These are phyloP conservation scores for Priceomyces fermenticarens DNA, from an alignment of 805 yeast genomes.

Conservation along the genomic window DNA sequence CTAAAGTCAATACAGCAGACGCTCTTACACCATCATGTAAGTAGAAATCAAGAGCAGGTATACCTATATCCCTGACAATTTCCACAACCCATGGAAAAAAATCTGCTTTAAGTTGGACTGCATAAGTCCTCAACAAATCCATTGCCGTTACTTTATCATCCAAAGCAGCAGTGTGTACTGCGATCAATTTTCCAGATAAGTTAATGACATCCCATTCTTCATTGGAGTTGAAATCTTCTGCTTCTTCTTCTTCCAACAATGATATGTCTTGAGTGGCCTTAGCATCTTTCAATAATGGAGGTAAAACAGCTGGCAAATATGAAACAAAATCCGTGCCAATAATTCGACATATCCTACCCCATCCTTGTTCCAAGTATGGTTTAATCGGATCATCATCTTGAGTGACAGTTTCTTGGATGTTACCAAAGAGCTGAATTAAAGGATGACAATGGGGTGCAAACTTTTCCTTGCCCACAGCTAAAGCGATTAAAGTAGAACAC, in stretches of 20 bases:
- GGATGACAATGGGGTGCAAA: conserved; percentile 74
- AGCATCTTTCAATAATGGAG: conserved; percentile 84
- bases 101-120: conserved; percentile 75
- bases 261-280: conserved; percentile 88
- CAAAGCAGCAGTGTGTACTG: conserved; percentile 89
- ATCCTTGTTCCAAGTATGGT: conserved; percentile 85
- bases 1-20: conserved; percentile 81
- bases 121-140: conserved; percentile 81
- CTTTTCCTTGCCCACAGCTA: conserved; percentile 91
- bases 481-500: conserved; percentile 90
- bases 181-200: conserved; percentile 86
- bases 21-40: conserved; percentile 93
- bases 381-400: conserved; percentile 86
- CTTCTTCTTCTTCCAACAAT: conserved; percentile 83
- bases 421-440: conserved; percentile 66
- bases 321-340: conserved; percentile 86
- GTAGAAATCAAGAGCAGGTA: conserved; percentile 88
- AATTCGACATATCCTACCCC: conserved; percentile 90
- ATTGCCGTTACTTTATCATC: conserved; percentile 94
- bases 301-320: conserved; percentile 77
- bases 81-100: conserved; percentile 83
- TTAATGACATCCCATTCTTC: conserved; percentile 96
- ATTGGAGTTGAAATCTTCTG: conserved; percentile 73
- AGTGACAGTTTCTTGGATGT: conserved; percentile 58
- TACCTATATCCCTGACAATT: conserved; percentile 70